phyloP scores from a whole-genome alignment of 192 early-diverging fungal species.

The Piromyces finnis region DNA sequence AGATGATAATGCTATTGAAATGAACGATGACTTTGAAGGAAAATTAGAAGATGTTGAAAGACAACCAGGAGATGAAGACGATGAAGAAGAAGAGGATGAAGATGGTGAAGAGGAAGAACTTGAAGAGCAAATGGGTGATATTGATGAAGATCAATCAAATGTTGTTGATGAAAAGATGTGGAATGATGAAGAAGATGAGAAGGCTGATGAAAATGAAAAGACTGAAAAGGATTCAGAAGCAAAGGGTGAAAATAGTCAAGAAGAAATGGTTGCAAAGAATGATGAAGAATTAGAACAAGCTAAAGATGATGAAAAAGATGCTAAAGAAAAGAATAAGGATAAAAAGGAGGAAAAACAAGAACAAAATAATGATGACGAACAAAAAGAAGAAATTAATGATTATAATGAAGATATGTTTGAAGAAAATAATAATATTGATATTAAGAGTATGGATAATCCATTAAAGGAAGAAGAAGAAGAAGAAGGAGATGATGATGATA shows the following conservation, averaged over 20 bases:
- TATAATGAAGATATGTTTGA: neutral
- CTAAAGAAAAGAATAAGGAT: slow-evolving; percentile 16
- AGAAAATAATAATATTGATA: neutral
- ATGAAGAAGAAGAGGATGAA: slow-evolving; percentile 40
- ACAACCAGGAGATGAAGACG: slow-evolving; percentile 33
- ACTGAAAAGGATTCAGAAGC: slow-evolving; percentile 34
- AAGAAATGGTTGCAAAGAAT: slow-evolving; percentile 13
- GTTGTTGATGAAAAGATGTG: slow-evolving; percentile 95
- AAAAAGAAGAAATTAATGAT: slow-evolving; percentile 32
- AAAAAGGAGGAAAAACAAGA: slow-evolving; percentile 14
- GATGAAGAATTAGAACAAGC: slow-evolving; percentile 14
- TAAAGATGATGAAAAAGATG: slow-evolving; percentile 20
- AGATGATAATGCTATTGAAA: slow-evolving; percentile 82
- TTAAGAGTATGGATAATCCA: neutral
- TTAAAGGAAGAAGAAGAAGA: slow-evolving; percentile 13
- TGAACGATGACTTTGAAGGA: slow-evolving; percentile 94
- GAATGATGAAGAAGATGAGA: slow-evolving; percentile 58
- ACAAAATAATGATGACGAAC: slow-evolving; percentile 39
- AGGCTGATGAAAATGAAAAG: slow-evolving; percentile 35
- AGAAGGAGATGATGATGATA: slow-evolving; percentile 52
- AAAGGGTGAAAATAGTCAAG: slow-evolving; percentile 21
- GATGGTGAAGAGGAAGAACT: slow-evolving; percentile 54
- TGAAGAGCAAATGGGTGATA: slow-evolving; percentile 70
- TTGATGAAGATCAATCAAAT: slow-evolving; percentile 70
- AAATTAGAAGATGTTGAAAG: slow-evolving; percentile 66